Evolutionary conservation across 2,329 filamentous ascomycete species (phyloP), one percentile per base, ranked within the genome.

Genomic region (Helicocarpus griseus): DNA sequence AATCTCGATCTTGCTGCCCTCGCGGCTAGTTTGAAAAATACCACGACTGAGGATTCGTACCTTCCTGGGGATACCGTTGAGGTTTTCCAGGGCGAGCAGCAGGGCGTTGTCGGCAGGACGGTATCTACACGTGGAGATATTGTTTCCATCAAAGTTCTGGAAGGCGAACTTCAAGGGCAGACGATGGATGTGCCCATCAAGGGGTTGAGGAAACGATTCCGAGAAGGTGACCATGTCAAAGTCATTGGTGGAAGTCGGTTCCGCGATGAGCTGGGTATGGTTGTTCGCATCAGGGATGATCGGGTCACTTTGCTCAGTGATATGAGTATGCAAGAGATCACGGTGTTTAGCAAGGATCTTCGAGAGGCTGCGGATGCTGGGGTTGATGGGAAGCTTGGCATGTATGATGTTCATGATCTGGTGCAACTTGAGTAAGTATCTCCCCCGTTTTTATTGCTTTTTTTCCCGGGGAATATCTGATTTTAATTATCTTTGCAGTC

Each of bases 341-440:
- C 90, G 0, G 93, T 98, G 31, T 98, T 98, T 66, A 96, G 91
- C 74, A 96, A 95, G 67, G 93, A 98, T 72, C 73, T 98, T 54
- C 82, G 94, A 59, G 88, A 95, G 68, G 93, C 93, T 26, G 89
- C 88, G 51, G 93, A 97, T 65, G 89, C 89, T 60, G 90, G 89
- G 56, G 89, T 88, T 14, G 84, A 90, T 63, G 86, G 88, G 26
- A 77, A 73, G 54, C 73, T 91, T n/a, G 89, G 89, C 9, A 87
- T 94, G 69, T 97, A 87, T 67, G 86, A 90, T 59, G 82, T 98
- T 31, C 89, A 94, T 60, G 93, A 98, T 66, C 78, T 98, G 24
- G 89, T 98, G 13, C 90, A 97, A 69, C 80, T 98, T 55, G 91
- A 97, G 77, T 80, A 72, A 73, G 76, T 73, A 39, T 19, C 33